These are phyloP conservation scores for Teunomyces tritomae DNA, from an alignment of 805 yeast genomes.

Conservation along the genomic window DNA sequence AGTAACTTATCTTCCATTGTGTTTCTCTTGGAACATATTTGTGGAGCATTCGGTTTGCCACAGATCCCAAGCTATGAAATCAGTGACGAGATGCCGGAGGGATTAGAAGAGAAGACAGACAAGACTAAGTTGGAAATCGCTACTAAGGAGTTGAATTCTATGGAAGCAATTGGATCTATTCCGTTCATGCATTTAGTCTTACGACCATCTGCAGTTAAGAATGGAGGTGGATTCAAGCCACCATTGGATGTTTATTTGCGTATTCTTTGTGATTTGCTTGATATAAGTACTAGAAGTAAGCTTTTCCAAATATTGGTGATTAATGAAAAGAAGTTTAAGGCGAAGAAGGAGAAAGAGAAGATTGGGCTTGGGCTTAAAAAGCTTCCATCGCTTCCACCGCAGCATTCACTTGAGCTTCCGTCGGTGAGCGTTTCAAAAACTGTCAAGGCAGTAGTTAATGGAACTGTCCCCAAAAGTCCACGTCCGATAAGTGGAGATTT, in stretches of 20 bases:
- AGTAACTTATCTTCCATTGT: conserved; percentile 38
- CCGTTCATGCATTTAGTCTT: conserved; percentile 42
- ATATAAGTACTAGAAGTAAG: conserved; percentile 18
- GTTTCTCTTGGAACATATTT: conserved; percentile 34
- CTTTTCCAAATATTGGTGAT: conserved; percentile 19
- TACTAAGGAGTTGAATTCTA: conserved; percentile 24
- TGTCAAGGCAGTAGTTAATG: not conserved
- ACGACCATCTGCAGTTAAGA: conserved; percentile 38
- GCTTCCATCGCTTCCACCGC: conserved; percentile 14
- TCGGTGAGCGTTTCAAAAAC: conserved; percentile 2
- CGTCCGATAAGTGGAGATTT: conserved; percentile 29
- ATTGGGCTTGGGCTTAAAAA: conserved; percentile 21
- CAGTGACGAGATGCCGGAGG: conserved; percentile 22
- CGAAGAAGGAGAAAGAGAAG: conserved; percentile 31
- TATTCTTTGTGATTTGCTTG: conserved; percentile 28
- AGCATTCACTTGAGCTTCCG: conserved; percentile 6
- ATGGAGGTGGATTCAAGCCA: conserved; percentile 39
- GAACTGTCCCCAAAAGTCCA: conserved; percentile 16
- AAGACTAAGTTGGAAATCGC: conserved; percentile 4
- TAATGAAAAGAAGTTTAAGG: conserved; percentile 26
- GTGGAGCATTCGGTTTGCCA: conserved; percentile 20
- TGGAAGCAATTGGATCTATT: conserved; percentile 35
- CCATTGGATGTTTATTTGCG: conserved; percentile 26
- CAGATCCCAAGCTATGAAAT: conserved; percentile 24
- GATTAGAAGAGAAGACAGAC: conserved; percentile 4